Conservation (phyloP, 148 eudicot species). For the Nyssa sinensis region DNA sequence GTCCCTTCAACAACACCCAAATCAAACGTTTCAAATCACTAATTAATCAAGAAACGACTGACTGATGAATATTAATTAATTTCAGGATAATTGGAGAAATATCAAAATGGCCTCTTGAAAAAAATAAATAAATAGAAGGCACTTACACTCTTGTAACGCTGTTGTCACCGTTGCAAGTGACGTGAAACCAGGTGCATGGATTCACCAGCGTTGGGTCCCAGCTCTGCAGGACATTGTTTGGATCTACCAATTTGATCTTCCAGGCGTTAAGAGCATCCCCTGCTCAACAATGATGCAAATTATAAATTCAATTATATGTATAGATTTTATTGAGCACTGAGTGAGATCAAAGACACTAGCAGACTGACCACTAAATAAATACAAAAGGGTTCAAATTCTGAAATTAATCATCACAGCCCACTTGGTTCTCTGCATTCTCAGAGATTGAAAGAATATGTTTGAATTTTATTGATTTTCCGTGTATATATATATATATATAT, state of each 20-base stretch:
- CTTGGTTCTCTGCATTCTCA: no score
- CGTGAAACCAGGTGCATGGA: conserved; percentile 18
- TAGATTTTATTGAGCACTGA: not conserved
- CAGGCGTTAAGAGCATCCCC: conserved; percentile 6
- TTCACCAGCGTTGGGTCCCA: conserved; percentile 10
- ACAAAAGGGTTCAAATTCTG: not conserved
- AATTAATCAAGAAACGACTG: no score
- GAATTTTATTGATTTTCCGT: no score
- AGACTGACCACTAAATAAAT: not conserved
- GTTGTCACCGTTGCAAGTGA: conserved; percentile 4
- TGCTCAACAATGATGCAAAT: not conserved
- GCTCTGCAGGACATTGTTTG: conserved; percentile 8
- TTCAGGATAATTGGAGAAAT: not conserved
- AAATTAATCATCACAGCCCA: no score
- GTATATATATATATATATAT: no score
- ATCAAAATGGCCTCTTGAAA: no score
- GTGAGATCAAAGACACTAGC: not conserved
- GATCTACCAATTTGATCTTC: conserved; percentile 6
- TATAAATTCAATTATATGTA: not conserved
- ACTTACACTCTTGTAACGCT: conserved; percentile 12
- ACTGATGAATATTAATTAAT: not conserved
- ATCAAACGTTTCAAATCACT: not conserved
- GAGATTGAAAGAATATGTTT: no score
- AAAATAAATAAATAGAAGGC: not conserved
- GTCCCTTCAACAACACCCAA: conserved; percentile 3